Evolutionary conservation across 768 basidiomycete genomes (phyloP).

Genomic region (Hysterangium stoloniferum): DNA sequence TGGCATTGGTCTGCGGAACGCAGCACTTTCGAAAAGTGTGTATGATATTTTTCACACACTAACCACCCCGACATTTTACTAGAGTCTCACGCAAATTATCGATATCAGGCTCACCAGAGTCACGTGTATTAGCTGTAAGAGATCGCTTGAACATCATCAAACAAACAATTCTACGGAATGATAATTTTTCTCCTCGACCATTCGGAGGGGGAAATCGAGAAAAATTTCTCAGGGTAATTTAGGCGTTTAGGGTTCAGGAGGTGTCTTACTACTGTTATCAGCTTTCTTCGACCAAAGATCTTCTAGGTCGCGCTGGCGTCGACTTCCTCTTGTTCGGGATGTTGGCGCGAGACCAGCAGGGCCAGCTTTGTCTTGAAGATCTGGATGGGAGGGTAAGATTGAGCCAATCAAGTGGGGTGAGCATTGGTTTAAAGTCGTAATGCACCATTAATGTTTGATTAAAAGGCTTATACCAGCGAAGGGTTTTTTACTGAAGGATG

Average conservation of each 20-base stretch:
- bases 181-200: conserved; percentile 92
- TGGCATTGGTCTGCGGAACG: conserved; percentile 87
- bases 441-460: conserved; percentile 10
- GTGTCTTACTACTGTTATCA: conserved; percentile 23
- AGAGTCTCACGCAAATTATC: conserved; percentile 52
- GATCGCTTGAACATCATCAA: conserved; percentile 87
- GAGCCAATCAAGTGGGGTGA: conserved; percentile 80
- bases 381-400: conserved; percentile 84
- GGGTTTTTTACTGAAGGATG: conserved; percentile 96
- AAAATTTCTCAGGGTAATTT: conserved; percentile 75
- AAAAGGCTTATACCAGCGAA: conserved; percentile 80
- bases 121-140: conserved; percentile 69
- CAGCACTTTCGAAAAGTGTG: conserved; percentile 83
- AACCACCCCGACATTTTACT: conserved; percentile 12
- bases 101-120: conserved; percentile 78
- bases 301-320: conserved; percentile 83
- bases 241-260: not conserved
- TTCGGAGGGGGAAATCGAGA: conserved; percentile 65
- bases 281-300: conserved; percentile 94
- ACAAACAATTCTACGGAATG: conserved; percentile 89
- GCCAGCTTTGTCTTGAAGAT: conserved; percentile 87
- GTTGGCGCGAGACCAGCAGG: conserved; percentile 84
- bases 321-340: conserved; percentile 92
- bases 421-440: conserved; percentile 17
- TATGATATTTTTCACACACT: not conserved